phyloP scores from a whole-genome alignment of 805 yeast species.

The Ogataea henricii region DNA sequence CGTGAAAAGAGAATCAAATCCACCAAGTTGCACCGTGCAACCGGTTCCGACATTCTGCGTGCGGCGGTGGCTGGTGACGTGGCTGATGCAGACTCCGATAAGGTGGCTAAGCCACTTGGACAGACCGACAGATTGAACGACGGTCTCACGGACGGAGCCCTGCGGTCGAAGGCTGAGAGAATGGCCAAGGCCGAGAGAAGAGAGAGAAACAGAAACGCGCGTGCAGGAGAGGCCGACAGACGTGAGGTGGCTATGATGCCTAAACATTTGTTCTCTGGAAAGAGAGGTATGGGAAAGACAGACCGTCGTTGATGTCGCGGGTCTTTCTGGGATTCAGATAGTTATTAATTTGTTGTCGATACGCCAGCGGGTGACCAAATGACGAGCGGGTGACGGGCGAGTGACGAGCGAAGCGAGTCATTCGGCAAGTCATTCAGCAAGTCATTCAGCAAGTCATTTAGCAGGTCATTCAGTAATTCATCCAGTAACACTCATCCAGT shows the following conservation, averaged over 20 bases:
- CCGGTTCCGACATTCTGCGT: slow-evolving; percentile 83
- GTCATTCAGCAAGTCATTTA: not conserved
- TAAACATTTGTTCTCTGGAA: slow-evolving; percentile 94
- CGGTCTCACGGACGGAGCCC: slow-evolving; percentile 80
- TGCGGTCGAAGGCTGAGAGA: slow-evolving; percentile 83
- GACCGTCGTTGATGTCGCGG: slow-evolving; percentile 89
- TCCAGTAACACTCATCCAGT: too few species aligned
- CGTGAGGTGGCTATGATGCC: slow-evolving; percentile 83
- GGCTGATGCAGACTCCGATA: slow-evolving; percentile 15
- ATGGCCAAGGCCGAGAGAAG: slow-evolving; percentile 87
- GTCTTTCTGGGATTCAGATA: too few species aligned
- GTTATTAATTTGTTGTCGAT: too few species aligned
- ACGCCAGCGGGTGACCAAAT: too few species aligned
- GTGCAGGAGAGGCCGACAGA: slow-evolving; percentile 96
- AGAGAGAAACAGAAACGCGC: slow-evolving; percentile 87
- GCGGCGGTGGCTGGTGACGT: slow-evolving; percentile 31
- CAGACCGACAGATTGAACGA: slow-evolving; percentile 83
- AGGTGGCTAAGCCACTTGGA: slow-evolving; percentile 43
- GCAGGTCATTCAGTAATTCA: too few species aligned
- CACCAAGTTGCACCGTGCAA: slow-evolving; percentile 34
- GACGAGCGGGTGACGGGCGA: too few species aligned
- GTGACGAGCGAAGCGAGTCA: not conserved
- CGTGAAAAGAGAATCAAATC: slow-evolving; percentile 39
- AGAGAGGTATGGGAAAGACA: slow-evolving; percentile 92
- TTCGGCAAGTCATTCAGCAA: not conserved